Evolutionary conservation across 768 basidiomycete genomes (phyloP).

Genomic region (Mycena metata): DNA sequence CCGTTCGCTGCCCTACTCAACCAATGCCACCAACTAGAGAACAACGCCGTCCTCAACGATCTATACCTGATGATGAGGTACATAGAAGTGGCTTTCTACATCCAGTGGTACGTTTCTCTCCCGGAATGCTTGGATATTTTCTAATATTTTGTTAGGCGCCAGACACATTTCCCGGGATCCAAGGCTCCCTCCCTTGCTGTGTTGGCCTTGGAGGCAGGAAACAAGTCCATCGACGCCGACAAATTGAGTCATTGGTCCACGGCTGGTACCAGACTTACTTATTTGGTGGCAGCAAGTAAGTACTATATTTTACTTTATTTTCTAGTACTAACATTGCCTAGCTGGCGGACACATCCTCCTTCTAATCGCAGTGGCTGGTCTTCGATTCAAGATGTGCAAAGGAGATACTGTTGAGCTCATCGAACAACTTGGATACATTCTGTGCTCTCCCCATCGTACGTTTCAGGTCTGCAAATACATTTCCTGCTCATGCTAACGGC

Average conservation of each 20-base stretch:
- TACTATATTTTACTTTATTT: background rate
- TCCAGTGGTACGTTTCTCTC: background rate
- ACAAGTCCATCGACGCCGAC: background rate
- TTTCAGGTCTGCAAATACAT: too few relatives aligned
- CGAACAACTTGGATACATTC: slow-evolving; percentile 3
- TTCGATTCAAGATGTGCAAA: too few relatives aligned
- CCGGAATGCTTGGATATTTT: too few relatives aligned
- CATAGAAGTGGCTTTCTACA: background rate
- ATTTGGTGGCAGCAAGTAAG: background rate
- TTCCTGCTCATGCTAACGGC: too few relatives aligned
- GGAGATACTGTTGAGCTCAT: too few relatives aligned
- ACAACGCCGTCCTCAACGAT: too few relatives aligned
- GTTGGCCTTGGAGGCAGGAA: background rate
- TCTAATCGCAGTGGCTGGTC: background rate
- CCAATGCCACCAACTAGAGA: too few relatives aligned
- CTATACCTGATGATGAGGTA: background rate
- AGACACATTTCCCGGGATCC: too few relatives aligned
- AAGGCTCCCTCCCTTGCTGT: background rate
- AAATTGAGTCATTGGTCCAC: background rate
- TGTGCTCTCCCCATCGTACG: slow-evolving; percentile 4
- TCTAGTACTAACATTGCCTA: background rate
- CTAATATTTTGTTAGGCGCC: too few relatives aligned
- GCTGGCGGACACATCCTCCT: slow-evolving; percentile 15
- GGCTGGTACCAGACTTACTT: background rate
- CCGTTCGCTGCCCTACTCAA: too few relatives aligned